Evolutionary conservation across 2,329 filamentous ascomycete genomes (phyloP).

Genomic region (Madurella mycetomatis): DNA sequence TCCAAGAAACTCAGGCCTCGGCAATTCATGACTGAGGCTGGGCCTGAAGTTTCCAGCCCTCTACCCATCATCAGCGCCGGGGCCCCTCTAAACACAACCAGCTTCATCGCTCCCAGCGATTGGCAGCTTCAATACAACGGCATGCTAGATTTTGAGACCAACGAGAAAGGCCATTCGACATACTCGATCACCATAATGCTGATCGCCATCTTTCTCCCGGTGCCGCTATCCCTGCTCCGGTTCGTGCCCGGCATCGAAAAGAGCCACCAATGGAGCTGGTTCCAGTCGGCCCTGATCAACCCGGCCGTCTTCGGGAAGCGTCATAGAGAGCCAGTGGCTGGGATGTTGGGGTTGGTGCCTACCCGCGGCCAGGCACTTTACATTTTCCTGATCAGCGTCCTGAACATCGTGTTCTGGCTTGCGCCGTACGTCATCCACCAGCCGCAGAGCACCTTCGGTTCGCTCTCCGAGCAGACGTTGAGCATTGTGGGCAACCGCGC

Average conservation of each 20-base stretch:
- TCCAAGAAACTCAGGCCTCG: not conserved
- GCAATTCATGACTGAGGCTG: conserved; percentile 2
- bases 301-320: conserved; percentile 30
- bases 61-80: conserved; percentile 26
- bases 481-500: conserved; percentile 26
- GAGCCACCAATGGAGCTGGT: conserved; percentile 25
- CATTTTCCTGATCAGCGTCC: conserved; percentile 31
- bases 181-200: conserved; percentile 28
- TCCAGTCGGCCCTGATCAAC: conserved; percentile 31
- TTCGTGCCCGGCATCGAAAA: conserved; percentile 31
- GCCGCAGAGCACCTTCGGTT: conserved; percentile 28
- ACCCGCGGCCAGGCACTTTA: conserved; percentile 35
- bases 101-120: conserved; percentile 27
- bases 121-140: conserved; percentile 45
- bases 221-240: conserved; percentile 30
- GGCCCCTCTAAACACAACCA: conserved; percentile 31
- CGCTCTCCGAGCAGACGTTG: conserved; percentile 19
- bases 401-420: conserved; percentile 34
- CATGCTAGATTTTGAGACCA: conserved; percentile 48
- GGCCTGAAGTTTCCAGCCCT: conserved; percentile 13
- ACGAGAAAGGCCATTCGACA: conserved; percentile 31
- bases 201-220: conserved; percentile 28
- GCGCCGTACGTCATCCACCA: conserved; percentile 30
- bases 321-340: conserved; percentile 31
- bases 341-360: conserved; percentile 29